These are phyloP conservation scores for Cicer cuneatum DNA, from an alignment of 306 rosid genomes.

Conservation along the genomic window DNA sequence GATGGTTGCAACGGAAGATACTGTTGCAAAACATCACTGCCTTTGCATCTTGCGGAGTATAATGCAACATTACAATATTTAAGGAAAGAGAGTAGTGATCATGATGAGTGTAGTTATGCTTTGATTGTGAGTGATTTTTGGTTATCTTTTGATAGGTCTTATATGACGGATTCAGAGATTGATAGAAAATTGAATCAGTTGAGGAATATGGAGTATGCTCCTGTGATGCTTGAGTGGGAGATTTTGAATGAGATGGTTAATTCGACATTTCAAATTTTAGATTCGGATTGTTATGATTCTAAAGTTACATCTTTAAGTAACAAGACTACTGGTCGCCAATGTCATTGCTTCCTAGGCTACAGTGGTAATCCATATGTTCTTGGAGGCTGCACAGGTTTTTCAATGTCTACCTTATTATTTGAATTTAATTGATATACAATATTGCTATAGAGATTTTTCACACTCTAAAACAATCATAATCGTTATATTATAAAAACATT, in stretches of 20 bases:
- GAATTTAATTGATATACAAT: too few relatives aligned
- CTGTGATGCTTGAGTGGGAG: slow-evolving; percentile 41
- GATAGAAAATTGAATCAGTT: background rate
- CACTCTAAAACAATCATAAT: too few relatives aligned
- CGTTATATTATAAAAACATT: too few relatives aligned
- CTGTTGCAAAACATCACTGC: slow-evolving; percentile 41
- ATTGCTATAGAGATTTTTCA: too few relatives aligned
- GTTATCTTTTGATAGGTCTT: background rate
- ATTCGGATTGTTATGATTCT: background rate
- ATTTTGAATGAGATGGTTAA: background rate
- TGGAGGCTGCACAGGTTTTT: slow-evolving; percentile 34
- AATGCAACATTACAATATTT: slow-evolving; percentile 3
- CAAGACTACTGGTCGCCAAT: background rate
- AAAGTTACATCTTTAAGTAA: background rate
- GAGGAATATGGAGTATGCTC: background rate
- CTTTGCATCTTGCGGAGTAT: slow-evolving; percentile 1
- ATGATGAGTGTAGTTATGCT: slow-evolving; percentile 32
- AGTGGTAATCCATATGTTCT: background rate
- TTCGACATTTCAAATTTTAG: background rate
- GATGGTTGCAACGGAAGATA: slow-evolving; percentile 31
- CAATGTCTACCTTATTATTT: background rate
- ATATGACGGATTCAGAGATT: background rate
- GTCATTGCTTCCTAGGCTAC: background rate
- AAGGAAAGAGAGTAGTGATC: too few relatives aligned
- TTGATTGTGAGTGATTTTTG: background rate